phyloP scores from a whole-genome alignment of 2,329 filamentous ascomycete species.

The Pseudomassariella vexata region DNA sequence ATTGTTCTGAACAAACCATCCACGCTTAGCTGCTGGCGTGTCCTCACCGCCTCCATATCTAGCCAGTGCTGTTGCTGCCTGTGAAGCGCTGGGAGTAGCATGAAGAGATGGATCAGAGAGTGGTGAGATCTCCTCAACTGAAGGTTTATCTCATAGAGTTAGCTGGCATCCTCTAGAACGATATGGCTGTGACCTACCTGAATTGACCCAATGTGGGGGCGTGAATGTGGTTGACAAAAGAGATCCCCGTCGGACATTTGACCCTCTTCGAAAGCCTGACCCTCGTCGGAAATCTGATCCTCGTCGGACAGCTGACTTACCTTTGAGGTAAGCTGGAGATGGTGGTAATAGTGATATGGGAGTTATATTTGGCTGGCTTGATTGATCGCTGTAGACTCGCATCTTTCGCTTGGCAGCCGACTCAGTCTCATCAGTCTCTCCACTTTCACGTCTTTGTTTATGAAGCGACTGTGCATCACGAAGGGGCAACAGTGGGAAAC shows the following conservation, averaged over 20 bases:
- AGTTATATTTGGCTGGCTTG: neutral
- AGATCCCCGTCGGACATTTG: slow-evolving; percentile 2
- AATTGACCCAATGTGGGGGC: slow-evolving; percentile 1
- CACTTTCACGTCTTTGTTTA: slow-evolving; percentile 18
- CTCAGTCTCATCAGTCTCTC: slow-evolving; percentile 18
- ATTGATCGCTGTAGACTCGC: slow-evolving; percentile 9
- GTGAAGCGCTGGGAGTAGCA: too few relatives aligned
- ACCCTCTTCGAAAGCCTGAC: slow-evolving; percentile 3
- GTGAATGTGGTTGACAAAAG: slow-evolving; percentile 5
- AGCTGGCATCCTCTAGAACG: too few relatives aligned
- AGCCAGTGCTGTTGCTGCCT: too few relatives aligned
- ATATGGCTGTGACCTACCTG: too few relatives aligned
- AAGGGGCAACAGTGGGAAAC: slow-evolving; percentile 21
- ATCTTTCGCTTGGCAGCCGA: slow-evolving; percentile 9
- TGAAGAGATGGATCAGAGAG: too few relatives aligned
- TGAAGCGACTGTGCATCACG: slow-evolving; percentile 15
- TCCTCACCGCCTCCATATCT: too few relatives aligned
- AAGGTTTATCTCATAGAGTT: too few relatives aligned
- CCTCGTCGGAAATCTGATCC: too few relatives aligned
- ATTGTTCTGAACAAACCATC: neutral
- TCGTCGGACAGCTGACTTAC: slow-evolving; percentile 2
- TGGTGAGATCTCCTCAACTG: too few relatives aligned
- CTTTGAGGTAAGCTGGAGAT: slow-evolving; percentile 3
- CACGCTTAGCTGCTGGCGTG: neutral
- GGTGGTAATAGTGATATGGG: slow-evolving; percentile 9